These are phyloP conservation scores for Blastocystis sp. DNA, from an alignment of 352 stramenopile species.

Conservation along the genomic window DNA sequence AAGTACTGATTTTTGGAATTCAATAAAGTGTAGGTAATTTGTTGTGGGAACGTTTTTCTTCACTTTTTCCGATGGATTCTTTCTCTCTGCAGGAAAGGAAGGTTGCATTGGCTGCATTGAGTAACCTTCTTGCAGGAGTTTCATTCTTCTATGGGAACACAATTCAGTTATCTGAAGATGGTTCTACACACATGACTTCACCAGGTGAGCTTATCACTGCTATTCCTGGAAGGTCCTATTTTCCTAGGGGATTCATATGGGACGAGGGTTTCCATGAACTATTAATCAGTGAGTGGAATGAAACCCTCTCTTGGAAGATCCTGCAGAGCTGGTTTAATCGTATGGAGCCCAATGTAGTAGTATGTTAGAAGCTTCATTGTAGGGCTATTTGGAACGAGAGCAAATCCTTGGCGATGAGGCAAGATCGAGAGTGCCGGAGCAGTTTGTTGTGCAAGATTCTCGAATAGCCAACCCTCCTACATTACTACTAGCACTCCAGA, in stretches of 20 bases:
- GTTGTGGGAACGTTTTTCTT: not conserved
- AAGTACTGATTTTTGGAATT: not conserved
- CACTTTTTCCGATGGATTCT: not conserved
- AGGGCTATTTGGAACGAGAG: slow-evolving; percentile 82
- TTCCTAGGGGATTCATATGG: slow-evolving; percentile 84
- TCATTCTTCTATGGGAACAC: slow-evolving; percentile 79
- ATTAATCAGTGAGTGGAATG: slow-evolving; percentile 74
- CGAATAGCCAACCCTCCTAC: slow-evolving; percentile 83
- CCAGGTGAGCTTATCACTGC: slow-evolving; percentile 66
- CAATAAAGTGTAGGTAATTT: not conserved
- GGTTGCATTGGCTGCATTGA: slow-evolving; percentile 77
- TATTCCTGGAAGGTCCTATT: slow-evolving; percentile 83
- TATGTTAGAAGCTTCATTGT: not conserved
- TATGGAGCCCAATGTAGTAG: slow-evolving; percentile 70
- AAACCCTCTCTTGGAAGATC: slow-evolving; percentile 71
- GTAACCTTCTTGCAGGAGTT: slow-evolving; percentile 78
- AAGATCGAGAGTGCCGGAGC: slow-evolving; percentile 72
- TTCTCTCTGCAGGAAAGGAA: not conserved
- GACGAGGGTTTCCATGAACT: slow-evolving; percentile 88
- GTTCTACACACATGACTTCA: not conserved
- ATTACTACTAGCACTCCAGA: slow-evolving; percentile 72
- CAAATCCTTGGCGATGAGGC: slow-evolving; percentile 76
- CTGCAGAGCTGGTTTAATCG: slow-evolving; percentile 77
- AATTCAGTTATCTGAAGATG: not conserved
- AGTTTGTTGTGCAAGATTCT: slow-evolving; percentile 82